Evolutionary conservation across 257 asterid genomes (phyloP), one percentile per base, ranked within the genome.

Genomic region (Solanum boliviense): DNA sequence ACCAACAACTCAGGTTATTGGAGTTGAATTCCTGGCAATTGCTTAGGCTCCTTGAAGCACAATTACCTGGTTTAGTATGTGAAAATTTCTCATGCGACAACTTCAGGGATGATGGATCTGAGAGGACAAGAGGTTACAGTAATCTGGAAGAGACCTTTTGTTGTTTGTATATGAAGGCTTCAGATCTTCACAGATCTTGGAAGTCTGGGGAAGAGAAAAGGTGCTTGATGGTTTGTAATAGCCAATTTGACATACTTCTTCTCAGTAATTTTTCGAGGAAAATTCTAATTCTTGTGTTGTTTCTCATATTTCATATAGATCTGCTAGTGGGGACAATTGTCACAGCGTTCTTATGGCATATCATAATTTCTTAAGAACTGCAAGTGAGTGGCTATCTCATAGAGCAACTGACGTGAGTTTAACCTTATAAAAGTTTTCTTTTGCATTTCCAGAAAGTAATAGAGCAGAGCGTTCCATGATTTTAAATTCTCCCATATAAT

Each of bases 1-100:
- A 95, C 84, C 95, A 93, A 78, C 90, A 88, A 88, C 93, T 95
- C 87, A 95, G 95, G 91, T 85, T 95, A 86, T 90, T 95, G 86
- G 94, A 96, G 89, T 88, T 95, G 86, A 96, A 96, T 92, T 93
- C 98, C 27, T 96, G 98, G 99, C 99, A 96, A 88, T 91, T 96
- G 85, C 84, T 96, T 89, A 91, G 94, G 91, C 92, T 96, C 87
- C 94, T 96, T 87, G 90, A 94, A 46, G 91, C 94, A 65, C 98
- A 96, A 88, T 86, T 91, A 88, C 88, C 94, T 5, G 89, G 92
- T 83, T 87, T 91, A 86, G 88, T 87, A 41, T 96, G 98, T 87
- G 90, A 84, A 88, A 87, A 85, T 73, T 88, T 89, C 88, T 91
- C 90, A 84, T 96, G 98, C 76, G 89, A 89, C 86, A 48, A 20